phyloP scores from a whole-genome alignment of 306 rosid species.

The Castanea crenata region DNA sequence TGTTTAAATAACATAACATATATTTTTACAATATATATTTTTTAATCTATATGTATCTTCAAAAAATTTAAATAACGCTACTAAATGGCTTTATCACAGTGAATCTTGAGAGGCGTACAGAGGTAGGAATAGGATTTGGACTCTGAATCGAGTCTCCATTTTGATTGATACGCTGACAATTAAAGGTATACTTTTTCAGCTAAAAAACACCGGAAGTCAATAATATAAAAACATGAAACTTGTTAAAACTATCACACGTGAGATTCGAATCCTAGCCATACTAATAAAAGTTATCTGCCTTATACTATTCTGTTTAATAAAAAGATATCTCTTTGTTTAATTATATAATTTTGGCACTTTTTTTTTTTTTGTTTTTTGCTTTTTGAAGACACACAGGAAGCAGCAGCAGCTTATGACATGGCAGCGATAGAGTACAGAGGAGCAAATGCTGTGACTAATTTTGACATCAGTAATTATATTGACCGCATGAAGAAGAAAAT shows the following conservation, averaged over 20 bases:
- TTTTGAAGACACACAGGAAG: slow-evolving; percentile 79
- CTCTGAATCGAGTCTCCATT: not conserved
- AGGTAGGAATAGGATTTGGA: not conserved
- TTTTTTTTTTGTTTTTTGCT: not conserved
- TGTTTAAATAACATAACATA: rapidly evolving
- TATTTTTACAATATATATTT: rapidly evolving
- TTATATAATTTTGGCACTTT: not conserved
- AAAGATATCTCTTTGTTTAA: slow-evolving; percentile 27
- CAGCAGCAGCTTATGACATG: slow-evolving; percentile 86
- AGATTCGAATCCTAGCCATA: slow-evolving; percentile 20
- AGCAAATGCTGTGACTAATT: slow-evolving; percentile 84
- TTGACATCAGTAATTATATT: slow-evolving; percentile 66
- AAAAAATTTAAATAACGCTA: too few species aligned
- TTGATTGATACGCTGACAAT: not conserved
- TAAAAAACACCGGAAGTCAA: not conserved
- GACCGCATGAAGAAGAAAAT: slow-evolving; percentile 35
- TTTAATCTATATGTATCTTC: rapidly evolving
- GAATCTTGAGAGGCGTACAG: too few species aligned
- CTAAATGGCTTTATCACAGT: rapidly evolving
- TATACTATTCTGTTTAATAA: slow-evolving; percentile 20
- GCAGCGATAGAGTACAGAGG: slow-evolving; percentile 94
- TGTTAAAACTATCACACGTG: slow-evolving; percentile 30
- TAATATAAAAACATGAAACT: not conserved
- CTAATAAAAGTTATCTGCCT: slow-evolving; percentile 13
- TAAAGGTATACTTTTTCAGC: not conserved